A percentile compares a stretch with the other conserved stretches of the same genome.
Conservation (phyloP, 106 monocot species). For the Acorus gramineus region DNA sequence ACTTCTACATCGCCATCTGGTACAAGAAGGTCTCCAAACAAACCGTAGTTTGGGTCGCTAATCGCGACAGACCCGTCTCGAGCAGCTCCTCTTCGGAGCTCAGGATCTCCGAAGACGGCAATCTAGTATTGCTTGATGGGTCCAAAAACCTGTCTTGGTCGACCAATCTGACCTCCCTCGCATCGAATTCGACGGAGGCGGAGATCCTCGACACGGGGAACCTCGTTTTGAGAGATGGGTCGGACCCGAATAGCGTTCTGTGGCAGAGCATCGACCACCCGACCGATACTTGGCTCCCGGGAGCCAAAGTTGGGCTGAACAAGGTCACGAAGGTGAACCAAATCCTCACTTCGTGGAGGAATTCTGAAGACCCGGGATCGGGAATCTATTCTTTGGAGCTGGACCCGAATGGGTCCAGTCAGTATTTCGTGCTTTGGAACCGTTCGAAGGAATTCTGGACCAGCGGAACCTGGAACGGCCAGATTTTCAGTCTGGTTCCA, state of each 20-base stretch:
- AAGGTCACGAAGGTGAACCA: constrained; percentile 19
- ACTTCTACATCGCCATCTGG: constrained; percentile 37
- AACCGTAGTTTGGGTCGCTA: constrained; percentile 43
- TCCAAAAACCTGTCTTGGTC: constrained; percentile 27
- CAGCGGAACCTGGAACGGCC: constrained; percentile 37
- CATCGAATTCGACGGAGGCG: constrained; percentile 7
- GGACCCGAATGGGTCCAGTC: constrained; percentile 29
- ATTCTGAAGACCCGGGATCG: constrained; percentile 25
- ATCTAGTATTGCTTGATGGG: constrained; percentile 25
- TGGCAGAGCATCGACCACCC: constrained; percentile 54
- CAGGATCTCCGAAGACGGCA: constrained; percentile 21
- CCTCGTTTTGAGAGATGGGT: constrained; percentile 19
- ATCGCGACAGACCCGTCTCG: constrained; percentile 22
- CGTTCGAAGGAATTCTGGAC: constrained; percentile 24
- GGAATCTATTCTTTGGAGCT: constrained; percentile 27
- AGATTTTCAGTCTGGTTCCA: constrained; percentile 18
- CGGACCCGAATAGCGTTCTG: neutral
- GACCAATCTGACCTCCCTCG: constrained; percentile 3
- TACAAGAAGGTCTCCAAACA: constrained; percentile 23
- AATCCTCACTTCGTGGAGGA: constrained; percentile 45
- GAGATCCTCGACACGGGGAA: constrained; percentile 29
- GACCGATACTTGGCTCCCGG: constrained; percentile 36
- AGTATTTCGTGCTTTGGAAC: constrained; percentile 39
- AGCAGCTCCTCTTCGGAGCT: constrained; percentile 18
- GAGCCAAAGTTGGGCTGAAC: constrained; percentile 18